Conservation (phyloP, 192 early-diverging fungal genomes). For the Coemansia sp. region DNA sequence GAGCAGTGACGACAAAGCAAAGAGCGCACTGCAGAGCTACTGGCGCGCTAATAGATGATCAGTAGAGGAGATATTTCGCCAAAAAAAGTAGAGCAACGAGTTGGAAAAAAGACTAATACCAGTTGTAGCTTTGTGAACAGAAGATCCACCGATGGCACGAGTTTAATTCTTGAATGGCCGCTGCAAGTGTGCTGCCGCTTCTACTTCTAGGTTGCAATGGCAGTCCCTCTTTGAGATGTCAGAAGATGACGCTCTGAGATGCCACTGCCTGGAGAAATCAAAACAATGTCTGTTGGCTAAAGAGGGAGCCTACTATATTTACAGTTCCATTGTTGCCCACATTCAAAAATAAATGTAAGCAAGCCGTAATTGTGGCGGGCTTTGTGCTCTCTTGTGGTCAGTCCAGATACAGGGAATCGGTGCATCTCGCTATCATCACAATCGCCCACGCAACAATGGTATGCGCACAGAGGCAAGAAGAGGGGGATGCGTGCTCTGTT, state of each 20-base stretch:
- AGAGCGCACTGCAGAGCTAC: not conserved
- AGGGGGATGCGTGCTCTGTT: not conserved
- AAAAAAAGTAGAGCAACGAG: not conserved
- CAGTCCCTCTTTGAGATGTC: not conserved
- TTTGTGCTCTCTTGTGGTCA: not conserved
- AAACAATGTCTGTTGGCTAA: not conserved
- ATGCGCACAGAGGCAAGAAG: not conserved
- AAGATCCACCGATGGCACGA: not conserved
- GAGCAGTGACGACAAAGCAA: conserved; percentile 1
- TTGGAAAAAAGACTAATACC: not conserved
- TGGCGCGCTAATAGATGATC: not conserved
- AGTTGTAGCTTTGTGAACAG: not conserved
- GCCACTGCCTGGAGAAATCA: not conserved
- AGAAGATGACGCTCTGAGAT: conserved; percentile 5
- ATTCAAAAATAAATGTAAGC: not conserved
- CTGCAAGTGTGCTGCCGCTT: not conserved
- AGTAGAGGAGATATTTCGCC: not conserved
- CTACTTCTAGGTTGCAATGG: not conserved
- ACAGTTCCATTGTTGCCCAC: not conserved
- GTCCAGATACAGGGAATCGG: not conserved
- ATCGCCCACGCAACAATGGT: not conserved
- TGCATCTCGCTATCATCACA: not conserved
- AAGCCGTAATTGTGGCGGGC: not conserved
- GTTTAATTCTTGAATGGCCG: not conserved
- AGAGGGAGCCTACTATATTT: not conserved